Base-by-base conservation (phyloP, 441 rosid genomes). In the Macaranga tanarius region DNA sequence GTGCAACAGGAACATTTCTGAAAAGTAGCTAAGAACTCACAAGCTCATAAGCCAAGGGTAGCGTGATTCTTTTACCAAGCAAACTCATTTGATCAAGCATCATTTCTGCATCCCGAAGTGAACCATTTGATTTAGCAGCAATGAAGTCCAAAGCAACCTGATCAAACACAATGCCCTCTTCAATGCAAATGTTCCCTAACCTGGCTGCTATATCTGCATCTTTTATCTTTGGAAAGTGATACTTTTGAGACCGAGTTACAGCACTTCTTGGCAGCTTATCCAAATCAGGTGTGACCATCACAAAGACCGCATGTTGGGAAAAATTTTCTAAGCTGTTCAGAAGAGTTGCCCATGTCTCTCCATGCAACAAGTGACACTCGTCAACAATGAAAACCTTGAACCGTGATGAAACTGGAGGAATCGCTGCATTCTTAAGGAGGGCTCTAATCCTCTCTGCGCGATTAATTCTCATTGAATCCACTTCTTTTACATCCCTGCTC, bases 41-140 rank as follows among this genome's bases (percentile, higher is more conserved):
- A 28, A 93, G 95, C 80, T 92, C 96, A 71, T 89, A 86, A 47
- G 87, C 92, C 85, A 89, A 70, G 74, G 93, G 76, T 72, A 85
- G 75, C 7, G 96, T 90, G 51, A 90, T 85, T 72, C 83, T 87
- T 87, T 84, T 90, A 58, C 98, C 96, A 52, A 93, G 93, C 71
- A 91, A 85, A 79, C 97, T 90, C 57, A 93, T 80, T 81, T 93
- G 98, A 77, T 92, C 97, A 61, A 90, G 93, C 96, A 93, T 88
- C 79, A 87, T 93, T 82, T 92, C 97, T 44, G 95, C 98, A 84
- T 90, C 98, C 69, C 95, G 77, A 65, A 92, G 89, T 19, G 98
- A 93, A 80, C 98, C 98, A 79, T 83, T 89, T 38, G 98, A 86
- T 77, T 88, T 93, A 40, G 92, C 83, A 75, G 97, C 97, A 79